These are phyloP conservation scores for Acanthamoeba triangularis DNA, from an alignment of 208 protist genomes.

Conservation along the genomic window DNA sequence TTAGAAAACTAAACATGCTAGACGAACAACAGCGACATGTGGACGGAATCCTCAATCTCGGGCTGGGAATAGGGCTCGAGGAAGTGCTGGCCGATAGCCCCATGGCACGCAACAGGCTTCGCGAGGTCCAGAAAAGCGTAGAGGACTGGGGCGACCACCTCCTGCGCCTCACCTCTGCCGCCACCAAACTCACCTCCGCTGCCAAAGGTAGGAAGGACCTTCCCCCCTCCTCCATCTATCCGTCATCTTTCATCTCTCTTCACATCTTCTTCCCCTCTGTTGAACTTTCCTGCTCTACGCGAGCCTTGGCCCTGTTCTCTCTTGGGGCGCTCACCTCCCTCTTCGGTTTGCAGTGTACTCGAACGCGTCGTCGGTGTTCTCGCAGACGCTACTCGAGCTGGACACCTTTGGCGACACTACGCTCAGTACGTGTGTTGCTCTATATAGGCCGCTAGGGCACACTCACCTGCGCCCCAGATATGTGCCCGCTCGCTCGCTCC, in stretches of 20 bases:
- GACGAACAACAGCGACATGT: not conserved
- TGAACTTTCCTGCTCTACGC: not conserved
- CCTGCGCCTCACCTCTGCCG: conserved; percentile 12
- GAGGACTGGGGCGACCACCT: conserved; percentile 24
- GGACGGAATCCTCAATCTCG: not conserved
- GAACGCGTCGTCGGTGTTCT: not conserved
- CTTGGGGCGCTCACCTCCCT: too few species aligned
- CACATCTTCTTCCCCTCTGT: not conserved
- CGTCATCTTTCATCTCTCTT: not conserved
- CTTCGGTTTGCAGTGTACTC: not conserved
- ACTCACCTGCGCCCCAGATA: not conserved
- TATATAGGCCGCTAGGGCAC: too few species aligned
- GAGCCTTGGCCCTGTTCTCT: too few species aligned
- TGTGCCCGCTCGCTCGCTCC: not conserved
- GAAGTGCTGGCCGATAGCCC: conserved; percentile 20
- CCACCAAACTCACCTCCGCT: not conserved
- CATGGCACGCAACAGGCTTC: not conserved
- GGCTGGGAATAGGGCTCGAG: not conserved
- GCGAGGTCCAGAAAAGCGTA: not conserved
- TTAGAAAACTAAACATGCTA: not conserved
- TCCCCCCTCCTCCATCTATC: not conserved
- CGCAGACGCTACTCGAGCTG: conserved; percentile 9
- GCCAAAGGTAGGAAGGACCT: not conserved
- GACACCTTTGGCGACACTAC: not conserved
- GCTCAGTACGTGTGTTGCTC: not conserved